Conservation (phyloP, 371 early-diverging fungal species). For the Mucor racemosus region DNA sequence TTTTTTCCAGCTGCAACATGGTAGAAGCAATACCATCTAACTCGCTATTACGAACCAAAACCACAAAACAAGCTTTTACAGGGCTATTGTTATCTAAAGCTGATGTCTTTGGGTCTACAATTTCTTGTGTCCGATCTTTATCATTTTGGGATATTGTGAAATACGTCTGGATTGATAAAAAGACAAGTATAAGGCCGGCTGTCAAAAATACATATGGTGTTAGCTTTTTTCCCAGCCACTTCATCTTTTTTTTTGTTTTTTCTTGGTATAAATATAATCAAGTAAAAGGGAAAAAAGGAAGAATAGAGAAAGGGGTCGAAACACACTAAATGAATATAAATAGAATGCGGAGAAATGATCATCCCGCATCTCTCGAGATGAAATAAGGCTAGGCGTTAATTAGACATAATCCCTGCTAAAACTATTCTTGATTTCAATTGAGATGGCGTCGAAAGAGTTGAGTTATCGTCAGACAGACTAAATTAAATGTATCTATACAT, state of each 20-base stretch:
- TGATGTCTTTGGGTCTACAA: background rate
- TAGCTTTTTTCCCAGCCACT: slow-evolving; percentile 8
- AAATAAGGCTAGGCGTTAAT: too few relatives aligned
- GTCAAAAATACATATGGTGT: slow-evolving; percentile 18
- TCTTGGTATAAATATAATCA: background rate
- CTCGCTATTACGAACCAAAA: slow-evolving; percentile 81
- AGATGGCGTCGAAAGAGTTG: too few relatives aligned
- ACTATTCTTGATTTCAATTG: too few relatives aligned
- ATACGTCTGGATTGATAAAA: slow-evolving; percentile 22
- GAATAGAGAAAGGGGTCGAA: background rate
- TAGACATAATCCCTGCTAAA: too few relatives aligned
- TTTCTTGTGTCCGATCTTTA: background rate
- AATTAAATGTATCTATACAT: too few relatives aligned
- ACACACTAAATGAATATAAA: background rate
- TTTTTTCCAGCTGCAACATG: slow-evolving; percentile 79
- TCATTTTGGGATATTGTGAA: slow-evolving; percentile 6
- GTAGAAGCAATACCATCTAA: slow-evolving; percentile 70
- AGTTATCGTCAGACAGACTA: too few relatives aligned
- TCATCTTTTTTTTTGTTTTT: slow-evolving; percentile 9
- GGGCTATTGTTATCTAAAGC: slow-evolving; percentile 23
- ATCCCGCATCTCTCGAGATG: background rate
- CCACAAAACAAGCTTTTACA: slow-evolving; percentile 59
- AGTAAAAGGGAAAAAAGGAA: background rate
- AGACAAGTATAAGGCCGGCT: slow-evolving; percentile 9
- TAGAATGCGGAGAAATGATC: background rate